Percentiles rank a stretch among this genome's conserved stretches.
These are phyloP conservation scores for Metschnikowia corniflorae DNA, from an alignment of 805 yeast species.

Conservation along the genomic window DNA sequence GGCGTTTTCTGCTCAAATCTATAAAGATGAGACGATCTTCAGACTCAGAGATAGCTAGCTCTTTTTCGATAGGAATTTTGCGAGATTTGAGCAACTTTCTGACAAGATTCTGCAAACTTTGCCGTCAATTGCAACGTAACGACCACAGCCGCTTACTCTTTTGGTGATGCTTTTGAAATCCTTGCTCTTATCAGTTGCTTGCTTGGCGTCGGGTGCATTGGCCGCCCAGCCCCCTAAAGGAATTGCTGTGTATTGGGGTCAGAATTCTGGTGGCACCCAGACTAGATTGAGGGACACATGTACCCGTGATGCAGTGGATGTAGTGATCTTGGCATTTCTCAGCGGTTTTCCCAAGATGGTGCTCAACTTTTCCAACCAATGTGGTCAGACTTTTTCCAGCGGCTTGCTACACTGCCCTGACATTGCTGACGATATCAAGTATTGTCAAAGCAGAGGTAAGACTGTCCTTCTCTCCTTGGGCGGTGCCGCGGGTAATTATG, in stretches of 20 bases:
- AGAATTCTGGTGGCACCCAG: constrained; percentile 54
- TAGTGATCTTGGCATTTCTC: constrained; percentile 69
- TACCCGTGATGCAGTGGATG: constrained; percentile 63
- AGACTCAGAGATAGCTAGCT: too few species aligned
- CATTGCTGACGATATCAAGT: constrained; percentile 14
- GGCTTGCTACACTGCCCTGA: constrained; percentile 15
- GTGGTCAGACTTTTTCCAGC: constrained; percentile 45
- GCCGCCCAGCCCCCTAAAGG: too few species aligned
- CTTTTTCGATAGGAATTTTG: too few species aligned
- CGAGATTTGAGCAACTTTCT: too few species aligned
- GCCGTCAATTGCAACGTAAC: too few species aligned
- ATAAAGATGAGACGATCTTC: too few species aligned
- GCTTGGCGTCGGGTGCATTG: too few species aligned
- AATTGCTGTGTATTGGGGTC: constrained; percentile 99
- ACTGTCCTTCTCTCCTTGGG: constrained; percentile 16
- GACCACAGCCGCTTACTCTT: too few species aligned
- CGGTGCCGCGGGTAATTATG: constrained; percentile 63
- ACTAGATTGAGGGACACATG: constrained; percentile 51
- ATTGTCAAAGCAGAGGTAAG: constrained; percentile 13
- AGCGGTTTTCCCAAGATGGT: constrained; percentile 47
- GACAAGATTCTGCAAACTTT: too few species aligned
- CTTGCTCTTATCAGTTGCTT: too few species aligned
- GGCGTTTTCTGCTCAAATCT: too few species aligned
- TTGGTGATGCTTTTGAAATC: too few species aligned
- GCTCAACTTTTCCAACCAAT: constrained; percentile 55